Evolutionary conservation across 306 rosid species (phyloP).

Genomic region (Casuarina glauca): DNA sequence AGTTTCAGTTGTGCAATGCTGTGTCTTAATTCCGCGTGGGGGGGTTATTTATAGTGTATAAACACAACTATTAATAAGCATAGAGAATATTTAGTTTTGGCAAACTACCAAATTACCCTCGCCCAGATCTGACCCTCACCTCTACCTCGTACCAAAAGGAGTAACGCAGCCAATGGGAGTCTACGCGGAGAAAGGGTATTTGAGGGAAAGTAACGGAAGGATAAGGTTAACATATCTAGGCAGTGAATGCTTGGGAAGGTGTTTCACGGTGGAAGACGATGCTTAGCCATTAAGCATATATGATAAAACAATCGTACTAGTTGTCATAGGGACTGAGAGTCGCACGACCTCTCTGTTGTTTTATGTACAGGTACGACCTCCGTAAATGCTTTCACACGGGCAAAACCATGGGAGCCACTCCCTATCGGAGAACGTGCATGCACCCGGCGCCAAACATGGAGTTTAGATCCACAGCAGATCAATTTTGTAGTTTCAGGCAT

Average conservation of each 20-base stretch:
- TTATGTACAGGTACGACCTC: too few species aligned
- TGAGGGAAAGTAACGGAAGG: not conserved
- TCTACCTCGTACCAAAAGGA: not conserved
- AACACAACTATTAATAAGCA: not conserved
- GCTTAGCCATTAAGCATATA: not conserved
- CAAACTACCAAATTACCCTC: not conserved
- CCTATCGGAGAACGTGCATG: too few species aligned
- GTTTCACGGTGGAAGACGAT: not conserved
- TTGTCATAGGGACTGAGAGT: too few species aligned
- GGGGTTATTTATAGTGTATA: constrained; percentile 1
- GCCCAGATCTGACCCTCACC: not conserved
- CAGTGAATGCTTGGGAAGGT: not conserved
- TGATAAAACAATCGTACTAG: too few species aligned
- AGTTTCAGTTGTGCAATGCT: not conserved
- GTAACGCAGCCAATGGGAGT: not conserved
- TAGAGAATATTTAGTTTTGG: not conserved
- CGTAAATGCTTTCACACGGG: too few species aligned
- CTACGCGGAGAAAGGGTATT: not conserved
- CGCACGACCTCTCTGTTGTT: too few species aligned
- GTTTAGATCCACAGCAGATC: too few species aligned
- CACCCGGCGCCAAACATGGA: too few species aligned
- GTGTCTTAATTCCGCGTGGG: not conserved
- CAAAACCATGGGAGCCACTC: too few species aligned
- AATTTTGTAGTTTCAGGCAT: too few species aligned
- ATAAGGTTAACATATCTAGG: not conserved